These are phyloP conservation scores for Lodderomyces jiufengensis DNA, from an alignment of 1,139 yeast species.

Conservation along the genomic window DNA sequence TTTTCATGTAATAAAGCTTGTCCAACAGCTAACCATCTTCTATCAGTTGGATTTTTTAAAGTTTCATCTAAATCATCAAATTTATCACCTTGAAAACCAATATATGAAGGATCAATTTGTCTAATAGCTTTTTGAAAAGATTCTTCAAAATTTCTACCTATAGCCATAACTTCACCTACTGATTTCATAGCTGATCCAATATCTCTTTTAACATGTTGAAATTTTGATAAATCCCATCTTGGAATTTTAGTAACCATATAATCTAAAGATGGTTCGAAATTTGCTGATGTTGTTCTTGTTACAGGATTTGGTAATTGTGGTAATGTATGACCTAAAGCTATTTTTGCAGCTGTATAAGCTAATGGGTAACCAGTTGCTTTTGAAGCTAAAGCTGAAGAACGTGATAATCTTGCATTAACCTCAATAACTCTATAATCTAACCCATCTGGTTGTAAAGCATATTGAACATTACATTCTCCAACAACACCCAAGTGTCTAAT, in stretches of 20 bases:
- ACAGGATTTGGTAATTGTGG: conserved; percentile 97
- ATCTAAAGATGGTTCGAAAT: conserved; percentile 95
- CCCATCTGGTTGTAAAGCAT: conserved; percentile 93
- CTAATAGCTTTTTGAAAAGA: conserved; percentile 97
- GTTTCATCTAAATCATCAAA: conserved; percentile 62
- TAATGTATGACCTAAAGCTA: conserved; percentile 71
- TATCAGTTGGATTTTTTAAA: conserved; percentile 88
- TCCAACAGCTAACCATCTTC: conserved; percentile 98
- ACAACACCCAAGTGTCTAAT: conserved; percentile 98
- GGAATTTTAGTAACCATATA: conserved; percentile 97
- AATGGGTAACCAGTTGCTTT: conserved; percentile 98
- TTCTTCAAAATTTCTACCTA: conserved; percentile 96
- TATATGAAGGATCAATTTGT: conserved; percentile 89
- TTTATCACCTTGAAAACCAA: conserved; percentile 73
- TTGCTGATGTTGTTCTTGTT: conserved; percentile 92
- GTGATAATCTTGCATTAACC: conserved; percentile 94
- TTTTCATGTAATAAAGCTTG: conserved; percentile 79
- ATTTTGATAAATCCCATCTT: conserved; percentile 95
- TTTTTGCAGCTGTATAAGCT: conserved; percentile 97
- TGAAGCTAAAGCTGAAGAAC: conserved; percentile 97
- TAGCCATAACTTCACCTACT: conserved; percentile 99
- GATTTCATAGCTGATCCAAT: conserved; percentile 84
- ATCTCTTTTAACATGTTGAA: conserved; percentile 25
- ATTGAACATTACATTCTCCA: conserved; percentile 98
- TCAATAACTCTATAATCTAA: conserved; percentile 94